Percentiles rank a stretch among this genome's conserved stretches.
These are phyloP conservation scores for Candida ulmi DNA, from an alignment of 805 yeast genomes.

Conservation along the genomic window DNA sequence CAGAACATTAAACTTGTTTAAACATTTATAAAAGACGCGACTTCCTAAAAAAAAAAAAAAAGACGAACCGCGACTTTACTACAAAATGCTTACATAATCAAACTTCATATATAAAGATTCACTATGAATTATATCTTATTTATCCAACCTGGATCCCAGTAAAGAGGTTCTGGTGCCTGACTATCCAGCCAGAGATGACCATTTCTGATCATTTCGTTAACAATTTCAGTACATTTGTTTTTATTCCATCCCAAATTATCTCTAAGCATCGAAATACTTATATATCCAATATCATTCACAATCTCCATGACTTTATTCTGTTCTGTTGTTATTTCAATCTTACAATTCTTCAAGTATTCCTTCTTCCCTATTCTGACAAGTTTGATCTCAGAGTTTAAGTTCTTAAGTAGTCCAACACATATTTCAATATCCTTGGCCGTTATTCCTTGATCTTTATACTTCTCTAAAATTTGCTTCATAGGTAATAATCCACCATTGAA, in stretches of 20 bases:
- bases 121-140: slow-evolving; percentile 12
- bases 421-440: slow-evolving; percentile 48
- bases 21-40: too few species aligned
- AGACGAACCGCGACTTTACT: neutral
- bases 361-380: slow-evolving; percentile 49
- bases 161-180: slow-evolving; percentile 40
- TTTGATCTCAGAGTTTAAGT: slow-evolving; percentile 69
- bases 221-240: slow-evolving; percentile 51
- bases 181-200: slow-evolving; percentile 87
- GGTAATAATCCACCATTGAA: slow-evolving; percentile 81
- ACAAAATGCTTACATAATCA: neutral
- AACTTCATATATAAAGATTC: neutral
- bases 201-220: slow-evolving; percentile 73
- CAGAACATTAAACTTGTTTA: too few species aligned
- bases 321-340: slow-evolving; percentile 60
- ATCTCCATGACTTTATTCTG: slow-evolving; percentile 68
- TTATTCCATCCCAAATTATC: slow-evolving; percentile 78
- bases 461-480: slow-evolving; percentile 43
- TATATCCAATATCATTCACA: slow-evolving; percentile 73
- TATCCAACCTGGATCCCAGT: slow-evolving; percentile 79
- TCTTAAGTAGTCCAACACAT: slow-evolving; percentile 46
- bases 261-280: slow-evolving; percentile 52
- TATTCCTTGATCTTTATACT: slow-evolving; percentile 27
- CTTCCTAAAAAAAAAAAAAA: too few species aligned
- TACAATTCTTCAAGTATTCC: slow-evolving; percentile 49